phyloP scores from a whole-genome alignment of 2,329 filamentous ascomycete genomes.

The Cladorrhinum sp. region DNA sequence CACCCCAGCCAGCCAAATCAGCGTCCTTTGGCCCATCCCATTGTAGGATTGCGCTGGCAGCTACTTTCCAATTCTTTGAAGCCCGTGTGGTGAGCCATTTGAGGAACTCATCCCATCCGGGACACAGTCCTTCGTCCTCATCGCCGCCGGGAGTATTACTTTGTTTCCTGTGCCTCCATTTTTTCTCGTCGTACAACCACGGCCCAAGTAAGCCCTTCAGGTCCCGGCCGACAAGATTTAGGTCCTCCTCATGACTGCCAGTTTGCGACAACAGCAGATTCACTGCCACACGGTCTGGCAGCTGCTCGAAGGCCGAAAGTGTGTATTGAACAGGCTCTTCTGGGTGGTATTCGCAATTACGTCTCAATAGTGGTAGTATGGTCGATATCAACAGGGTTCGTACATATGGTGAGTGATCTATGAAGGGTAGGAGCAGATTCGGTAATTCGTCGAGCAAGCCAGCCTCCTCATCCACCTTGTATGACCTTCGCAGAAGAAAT shows the following conservation, averaged over 20 bases:
- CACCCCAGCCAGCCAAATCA: conserved; percentile 61
- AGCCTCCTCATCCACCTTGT: conserved; percentile 67
- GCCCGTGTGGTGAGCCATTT: conserved; percentile 65
- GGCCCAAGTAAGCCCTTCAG: conserved; percentile 67
- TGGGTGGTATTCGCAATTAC: conserved; percentile 69
- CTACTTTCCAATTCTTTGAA: conserved; percentile 57
- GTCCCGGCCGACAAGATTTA: conserved; percentile 56
- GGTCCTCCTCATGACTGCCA: conserved; percentile 39
- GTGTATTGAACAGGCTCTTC: conserved; percentile 46
- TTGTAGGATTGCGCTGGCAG: conserved; percentile 61
- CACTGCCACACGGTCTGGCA: conserved; percentile 59
- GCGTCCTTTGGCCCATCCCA: conserved; percentile 73
- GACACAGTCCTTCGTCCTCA: conserved; percentile 39
- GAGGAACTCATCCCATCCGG: conserved; percentile 68
- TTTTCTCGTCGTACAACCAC: conserved; percentile 66
- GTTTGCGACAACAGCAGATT: conserved; percentile 60
- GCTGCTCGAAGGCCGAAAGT: conserved; percentile 60
- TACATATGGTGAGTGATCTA: conserved; percentile 58
- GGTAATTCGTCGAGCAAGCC: conserved; percentile 69
- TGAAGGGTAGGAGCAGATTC: conserved; percentile 65
- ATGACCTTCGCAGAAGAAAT: conserved; percentile 67
- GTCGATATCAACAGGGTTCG: conserved; percentile 67
- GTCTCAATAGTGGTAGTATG: conserved; percentile 64
- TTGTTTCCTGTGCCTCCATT: conserved; percentile 45
- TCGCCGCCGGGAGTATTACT: conserved; percentile 19